Evolutionary conservation across 2,329 filamentous ascomycete genomes (phyloP).

Genomic region (Phyllosticta citrichinensis): DNA sequence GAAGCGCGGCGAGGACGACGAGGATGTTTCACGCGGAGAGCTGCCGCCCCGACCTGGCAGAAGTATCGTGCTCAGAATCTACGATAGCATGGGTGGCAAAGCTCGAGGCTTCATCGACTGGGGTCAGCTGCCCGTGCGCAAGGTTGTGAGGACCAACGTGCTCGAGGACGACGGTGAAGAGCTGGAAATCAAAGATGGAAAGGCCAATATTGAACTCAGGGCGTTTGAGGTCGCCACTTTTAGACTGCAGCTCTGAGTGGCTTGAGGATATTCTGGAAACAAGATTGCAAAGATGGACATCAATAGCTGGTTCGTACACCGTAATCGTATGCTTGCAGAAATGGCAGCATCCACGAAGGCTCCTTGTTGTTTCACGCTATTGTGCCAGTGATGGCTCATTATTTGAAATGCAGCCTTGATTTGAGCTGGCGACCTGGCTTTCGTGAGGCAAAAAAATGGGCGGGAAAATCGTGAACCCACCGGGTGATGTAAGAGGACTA

Average conservation of each 20-base stretch:
- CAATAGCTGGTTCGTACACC: neutral
- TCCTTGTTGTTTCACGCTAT: neutral
- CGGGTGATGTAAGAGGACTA: neutral
- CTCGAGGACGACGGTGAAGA: constrained; percentile 75
- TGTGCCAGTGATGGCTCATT: neutral
- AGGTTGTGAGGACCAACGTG: constrained; percentile 73
- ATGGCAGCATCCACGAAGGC: neutral
- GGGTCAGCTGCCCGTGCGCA: constrained; percentile 57
- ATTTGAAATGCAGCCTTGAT: neutral
- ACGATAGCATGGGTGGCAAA: constrained; percentile 79
- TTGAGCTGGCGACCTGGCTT: too few relatives aligned
- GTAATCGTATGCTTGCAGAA: neutral
- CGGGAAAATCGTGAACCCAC: neutral
- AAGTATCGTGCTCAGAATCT: constrained; percentile 76
- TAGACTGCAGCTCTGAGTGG: constrained; percentile 28
- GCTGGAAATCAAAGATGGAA: constrained; percentile 28
- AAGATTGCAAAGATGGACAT: neutral
- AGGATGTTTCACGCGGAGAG: constrained; percentile 42
- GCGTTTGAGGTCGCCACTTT: constrained; percentile 83
- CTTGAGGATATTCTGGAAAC: neutral
- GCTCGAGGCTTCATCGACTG: constrained; percentile 61
- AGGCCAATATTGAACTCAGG: constrained; percentile 47
- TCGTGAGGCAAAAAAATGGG: neutral
- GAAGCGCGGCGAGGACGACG: constrained; percentile 65
- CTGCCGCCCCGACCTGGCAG: constrained; percentile 47